Base-by-base conservation (phyloP, 2,329 filamentous ascomycete species). In the Fusarium concolor region DNA sequence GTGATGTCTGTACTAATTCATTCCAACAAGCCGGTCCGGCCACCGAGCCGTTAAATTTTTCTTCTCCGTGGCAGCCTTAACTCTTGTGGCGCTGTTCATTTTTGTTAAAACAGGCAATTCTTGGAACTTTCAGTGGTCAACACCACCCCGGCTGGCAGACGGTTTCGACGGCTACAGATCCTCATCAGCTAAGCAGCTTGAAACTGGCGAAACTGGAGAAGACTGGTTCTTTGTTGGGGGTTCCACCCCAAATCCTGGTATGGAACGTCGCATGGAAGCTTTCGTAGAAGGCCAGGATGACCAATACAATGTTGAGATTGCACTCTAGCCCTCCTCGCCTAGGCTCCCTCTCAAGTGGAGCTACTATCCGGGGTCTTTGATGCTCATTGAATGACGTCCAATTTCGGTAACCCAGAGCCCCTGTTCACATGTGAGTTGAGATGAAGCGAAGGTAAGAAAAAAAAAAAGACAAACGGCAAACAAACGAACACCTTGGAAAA, bases 221-320 rank as follows among this genome's bases (percentile, higher is more conserved):
- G 26, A 26, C 26, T 26, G 50, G 26, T 38, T 42, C 49, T 50
- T 59, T 51, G 67, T 56, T 63, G 58, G 58, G 57, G 43, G 58
- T 58, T 60, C 67, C 71, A 71, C 71, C 59, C 28, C 51, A 50
- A 55, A 51, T 46, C 51, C 66, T 57, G 56, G 55, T 39, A 69
- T 74, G 54, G 71, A 74, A 74, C 56, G 29, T 64, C 33, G 63
- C 59, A 74, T 74, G 51, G 71, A 74, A 74, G 71, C 70, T 70
- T 64, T 70, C 53, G 55, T 68, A 45, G 71, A 74, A 74, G 63
- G 50, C 22, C 38, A 58, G 44, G 55, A 67, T 41, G 43, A 46
- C 41, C 45, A 42, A 44, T 41, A 31, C 50, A 51, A 56, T 31
- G 65, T 65, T 62, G 55, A 50, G 24, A 50, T 50, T 42, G 28